Evolutionary conservation across 1,284 basidiomycete genomes (phyloP).

Genomic region (Rhodotorula sp.): DNA sequence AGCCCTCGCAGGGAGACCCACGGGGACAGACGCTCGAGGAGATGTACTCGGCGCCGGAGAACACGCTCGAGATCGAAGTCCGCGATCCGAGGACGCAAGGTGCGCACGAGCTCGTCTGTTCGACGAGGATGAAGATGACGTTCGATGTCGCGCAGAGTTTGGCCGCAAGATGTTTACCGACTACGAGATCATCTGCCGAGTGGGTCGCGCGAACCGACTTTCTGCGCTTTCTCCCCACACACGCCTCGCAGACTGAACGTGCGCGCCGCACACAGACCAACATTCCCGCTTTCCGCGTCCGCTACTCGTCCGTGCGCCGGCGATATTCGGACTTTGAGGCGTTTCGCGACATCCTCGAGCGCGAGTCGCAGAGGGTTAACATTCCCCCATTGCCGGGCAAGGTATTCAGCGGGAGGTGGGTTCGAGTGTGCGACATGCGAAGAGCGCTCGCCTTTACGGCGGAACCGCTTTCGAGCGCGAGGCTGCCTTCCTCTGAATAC

Average conservation of each 20-base stretch:
- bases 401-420: constrained; percentile 52
- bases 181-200: constrained; percentile 98
- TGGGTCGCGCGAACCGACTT: constrained; percentile 44
- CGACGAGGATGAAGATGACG: neutral
- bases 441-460: no score
- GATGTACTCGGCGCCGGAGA: constrained; percentile 60
- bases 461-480: no score
- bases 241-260: neutral
- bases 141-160: constrained; percentile 60
- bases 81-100: constrained; percentile 95
- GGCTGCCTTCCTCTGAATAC: no score
- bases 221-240: neutral
- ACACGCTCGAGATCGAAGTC: constrained; percentile 97
- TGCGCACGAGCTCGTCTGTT: constrained; percentile 49
- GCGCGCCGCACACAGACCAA: constrained; percentile 69
- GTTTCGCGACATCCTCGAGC: constrained; percentile 95
- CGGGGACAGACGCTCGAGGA: constrained; percentile 40
- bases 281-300: constrained; percentile 96
- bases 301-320: constrained; percentile 88
- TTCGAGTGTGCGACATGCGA: neutral
- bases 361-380: constrained; percentile 94
- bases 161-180: constrained; percentile 99
- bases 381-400: constrained; percentile 96
- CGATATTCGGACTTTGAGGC: constrained; percentile 99
- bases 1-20: constrained; percentile 4